Base-by-base conservation (phyloP, 176 grass and related monocot genomes). In the Thinopyrum elongatum region DNA sequence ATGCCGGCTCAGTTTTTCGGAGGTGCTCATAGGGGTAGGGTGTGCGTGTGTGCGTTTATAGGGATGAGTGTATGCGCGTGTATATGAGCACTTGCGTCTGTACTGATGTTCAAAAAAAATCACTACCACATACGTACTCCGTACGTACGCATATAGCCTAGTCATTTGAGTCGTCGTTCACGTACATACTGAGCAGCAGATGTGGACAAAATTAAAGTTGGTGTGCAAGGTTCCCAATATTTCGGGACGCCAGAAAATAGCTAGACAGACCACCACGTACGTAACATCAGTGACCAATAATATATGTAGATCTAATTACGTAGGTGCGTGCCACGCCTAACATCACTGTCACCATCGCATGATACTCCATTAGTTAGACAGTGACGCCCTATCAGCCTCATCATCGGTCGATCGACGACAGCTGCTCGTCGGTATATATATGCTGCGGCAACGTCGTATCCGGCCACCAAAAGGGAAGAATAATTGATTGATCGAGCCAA, bases 311-410 rank as follows among this genome's bases (percentile, higher is more conserved):
- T 57, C 6, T 57, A 19, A 8, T 21, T 57, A 57, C 2, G 53
- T 21, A 57, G 0, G 53, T 57, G 19, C 19, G 53, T 3, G 19
- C 11, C 49, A 13, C 11, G 11, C 11, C 41, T 4, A 44, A 44
- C 41, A 44, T 82, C 80, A 17, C 21, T 82, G 10, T 55, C 80
- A 70, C 64, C 34, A 38, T 6, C 33, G 3, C 14, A 27, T 39
- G 8, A 26, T 62, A 3, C 1, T 42, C 0, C 8, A 10, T 2
- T 71, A 35, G 19, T 38, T 12, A 11, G 33, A 70, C 29, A 55
- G 6, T 65, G 85, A 81, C 85, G 14, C 10, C 22, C 22, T 7
- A 22, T 81, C 69, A 65, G 41, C 58, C 58, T 87, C 55, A 30
- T 31, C 73, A 63, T 21, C 53, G 4, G 16, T 13, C 53, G 53